These are phyloP conservation scores for Lactifluus rugatus DNA, from an alignment of 768 basidiomycete genomes.

Conservation along the genomic window DNA sequence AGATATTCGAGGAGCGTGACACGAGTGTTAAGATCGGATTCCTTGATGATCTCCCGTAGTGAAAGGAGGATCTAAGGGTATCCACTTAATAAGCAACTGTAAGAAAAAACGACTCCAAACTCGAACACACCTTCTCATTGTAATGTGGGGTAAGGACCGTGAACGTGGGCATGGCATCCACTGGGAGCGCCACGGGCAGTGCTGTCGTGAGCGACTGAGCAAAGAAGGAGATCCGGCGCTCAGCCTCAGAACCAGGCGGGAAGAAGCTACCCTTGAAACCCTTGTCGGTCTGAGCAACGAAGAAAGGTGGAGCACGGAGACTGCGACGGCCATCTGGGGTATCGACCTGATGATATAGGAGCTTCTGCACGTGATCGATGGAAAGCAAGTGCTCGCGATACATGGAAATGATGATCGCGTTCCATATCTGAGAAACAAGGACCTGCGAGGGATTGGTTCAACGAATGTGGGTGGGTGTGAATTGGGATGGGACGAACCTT, in stretches of 20 bases:
- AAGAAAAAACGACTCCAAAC: neutral
- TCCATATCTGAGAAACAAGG: conserved; percentile 98
- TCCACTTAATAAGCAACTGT: neutral
- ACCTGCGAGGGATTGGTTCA: conserved; percentile 40
- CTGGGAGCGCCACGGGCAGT: conserved; percentile 85
- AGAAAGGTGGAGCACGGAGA: conserved; percentile 93
- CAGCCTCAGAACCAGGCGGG: conserved; percentile 89
- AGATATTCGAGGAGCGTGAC: conserved; percentile 97
- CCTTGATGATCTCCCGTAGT: conserved; percentile 94
- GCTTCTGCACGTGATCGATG: conserved; percentile 96
- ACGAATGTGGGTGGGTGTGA: too few relatives aligned
- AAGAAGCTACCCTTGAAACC: conserved; percentile 83
- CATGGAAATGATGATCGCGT: conserved; percentile 99
- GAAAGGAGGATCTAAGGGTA: conserved; percentile 76
- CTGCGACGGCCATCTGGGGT: conserved; percentile 80
- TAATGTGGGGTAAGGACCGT: conserved; percentile 98
- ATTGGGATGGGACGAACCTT: conserved; percentile 54
- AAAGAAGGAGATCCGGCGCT: conserved; percentile 97
- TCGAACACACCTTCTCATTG: conserved; percentile 73
- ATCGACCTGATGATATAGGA: conserved; percentile 96
- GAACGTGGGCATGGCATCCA: conserved; percentile 99
- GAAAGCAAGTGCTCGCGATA: conserved; percentile 98
- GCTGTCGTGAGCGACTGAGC: conserved; percentile 95
- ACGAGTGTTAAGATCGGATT: conserved; percentile 94
- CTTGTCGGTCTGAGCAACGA: conserved; percentile 91